Evolutionary conservation across 345 rosid species (phyloP), one percentile per base, ranked within the genome.

Genomic region (Rhodomyrtus tomentosa): DNA sequence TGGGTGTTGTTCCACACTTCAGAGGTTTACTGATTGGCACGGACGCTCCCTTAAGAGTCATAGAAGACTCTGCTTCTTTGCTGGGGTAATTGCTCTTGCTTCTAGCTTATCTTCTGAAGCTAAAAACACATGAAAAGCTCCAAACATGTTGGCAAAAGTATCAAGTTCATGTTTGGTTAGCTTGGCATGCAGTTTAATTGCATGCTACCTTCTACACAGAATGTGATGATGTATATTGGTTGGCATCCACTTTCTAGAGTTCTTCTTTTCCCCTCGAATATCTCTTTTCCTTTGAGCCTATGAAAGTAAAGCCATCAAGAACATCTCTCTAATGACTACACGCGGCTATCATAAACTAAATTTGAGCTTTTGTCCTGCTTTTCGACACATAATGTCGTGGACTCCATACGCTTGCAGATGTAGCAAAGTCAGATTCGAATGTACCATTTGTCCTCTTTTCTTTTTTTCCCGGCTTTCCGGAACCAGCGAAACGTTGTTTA

Each of bases 1-100:
- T 90, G n/a, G 93, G 93, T 5, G 50, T 82, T 22, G 87, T 89
- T 56, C 86, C 93, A 21, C 89, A 90, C 5, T 9, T 91, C 55
- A 81, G 88, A 51, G 89, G 84, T 54, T 22, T 82, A 36, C 51
- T 91, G 55, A 87, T 91, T 24, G 93, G 92, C 22, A 84, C 85
- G 7, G 81, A 58, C 73, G 92, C 92, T 81, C 89, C 91, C 80
- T 89, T 92, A 50, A 89, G 85, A 4, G 89, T 87, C 52, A 27
- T 92, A 29, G 87, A 90, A 16, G 87, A 89, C 50, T 84, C 89
- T n/a, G 89, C 89, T 73, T 82, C 89, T 27, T 54, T 91, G 72
- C 76, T 92, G 51, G 92, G 92, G 94, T 91, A 84, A 80, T 68
- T 68, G 45, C 45, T 68, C 79, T 68, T 68, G 79, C 45, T 68